Percentiles rank a stretch among this genome's conserved stretches.
Evolutionary conservation across 1,139 yeast genomes (phyloP).

Genomic region (Insectozyma bohioensis): DNA sequence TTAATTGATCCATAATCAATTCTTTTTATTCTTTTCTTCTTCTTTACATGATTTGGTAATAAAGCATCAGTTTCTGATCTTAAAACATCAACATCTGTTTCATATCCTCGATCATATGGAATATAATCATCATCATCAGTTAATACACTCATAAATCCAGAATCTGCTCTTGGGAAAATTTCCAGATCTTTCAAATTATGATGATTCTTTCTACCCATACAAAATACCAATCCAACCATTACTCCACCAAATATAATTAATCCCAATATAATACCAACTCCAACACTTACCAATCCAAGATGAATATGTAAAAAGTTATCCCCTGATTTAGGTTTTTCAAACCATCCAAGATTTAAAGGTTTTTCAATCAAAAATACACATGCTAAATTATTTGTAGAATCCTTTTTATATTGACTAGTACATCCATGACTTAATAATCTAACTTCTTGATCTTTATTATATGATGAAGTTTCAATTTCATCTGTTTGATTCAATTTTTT

Average conservation of each 20-base stretch:
- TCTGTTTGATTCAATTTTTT: conserved; percentile 9
- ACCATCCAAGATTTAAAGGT: conserved; percentile 60
- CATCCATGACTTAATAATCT: conserved; percentile 69
- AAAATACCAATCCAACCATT: conserved; percentile 27
- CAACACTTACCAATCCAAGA: conserved; percentile 65
- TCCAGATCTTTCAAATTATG: conserved; percentile 10
- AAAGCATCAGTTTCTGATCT: conserved; percentile 34
- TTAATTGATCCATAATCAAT: conserved; percentile 22
- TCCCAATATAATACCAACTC: conserved; percentile 65
- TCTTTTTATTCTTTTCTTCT: conserved; percentile 15
- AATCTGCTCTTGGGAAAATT: conserved; percentile 21
- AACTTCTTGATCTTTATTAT: conserved; percentile 62
- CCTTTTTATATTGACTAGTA: conserved; percentile 33
- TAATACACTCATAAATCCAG: conserved; percentile 42
- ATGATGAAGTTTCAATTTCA: conserved; percentile 27
- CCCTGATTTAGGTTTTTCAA: conserved; percentile 30
- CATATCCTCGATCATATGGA: conserved; percentile 41
- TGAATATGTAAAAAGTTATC: conserved; percentile 53
- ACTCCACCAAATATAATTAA: conserved; percentile 40
- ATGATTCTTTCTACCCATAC: conserved; percentile 22
- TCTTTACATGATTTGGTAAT: conserved; percentile 25
- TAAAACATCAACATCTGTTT: conserved; percentile 44
- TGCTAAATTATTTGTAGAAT: conserved; percentile 24
- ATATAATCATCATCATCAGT: conserved; percentile 27
- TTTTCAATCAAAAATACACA: conserved; percentile 75